Evolutionary conservation across 1,139 yeast genomes (phyloP).

Genomic region (Lodderomyces jiufengensis): DNA sequence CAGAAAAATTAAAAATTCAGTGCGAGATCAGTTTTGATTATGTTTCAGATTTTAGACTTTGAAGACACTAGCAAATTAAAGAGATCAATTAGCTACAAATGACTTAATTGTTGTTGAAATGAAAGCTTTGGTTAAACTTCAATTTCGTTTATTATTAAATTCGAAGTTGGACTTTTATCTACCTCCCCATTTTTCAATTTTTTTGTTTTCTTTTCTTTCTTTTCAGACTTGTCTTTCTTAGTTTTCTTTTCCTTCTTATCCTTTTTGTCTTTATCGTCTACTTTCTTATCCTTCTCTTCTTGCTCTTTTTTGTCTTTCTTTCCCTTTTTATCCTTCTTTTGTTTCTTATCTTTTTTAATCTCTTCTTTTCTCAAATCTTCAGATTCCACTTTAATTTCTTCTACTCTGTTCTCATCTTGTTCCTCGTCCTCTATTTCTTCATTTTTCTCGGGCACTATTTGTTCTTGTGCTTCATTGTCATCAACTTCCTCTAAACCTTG

Average conservation of each 20-base stretch:
- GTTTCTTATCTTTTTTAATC: slow-evolving; percentile 1
- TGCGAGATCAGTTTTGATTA: too few species aligned
- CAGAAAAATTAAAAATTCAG: too few species aligned
- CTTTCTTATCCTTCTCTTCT: background rate
- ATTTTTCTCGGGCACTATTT: slow-evolving; percentile 1
- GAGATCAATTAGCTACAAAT: too few species aligned
- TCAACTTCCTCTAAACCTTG: slow-evolving; percentile 11
- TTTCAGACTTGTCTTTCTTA: background rate
- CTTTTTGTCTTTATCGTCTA: background rate
- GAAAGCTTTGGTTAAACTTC: slow-evolving; percentile 4
- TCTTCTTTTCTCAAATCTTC: slow-evolving; percentile 14
- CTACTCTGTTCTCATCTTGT: background rate
- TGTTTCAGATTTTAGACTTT: too few species aligned
- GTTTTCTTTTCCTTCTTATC: background rate
- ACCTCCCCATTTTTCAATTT: background rate
- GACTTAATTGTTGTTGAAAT: background rate
- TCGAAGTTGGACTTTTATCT: background rate
- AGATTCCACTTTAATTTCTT: slow-evolving; percentile 4
- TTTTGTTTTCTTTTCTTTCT: background rate
- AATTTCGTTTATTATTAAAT: slow-evolving; percentile 4
- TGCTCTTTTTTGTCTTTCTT: background rate
- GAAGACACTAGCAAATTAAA: too few species aligned
- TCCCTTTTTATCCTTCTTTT: background rate
- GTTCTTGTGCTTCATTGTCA: slow-evolving; percentile 1
- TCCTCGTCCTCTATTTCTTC: background rate